These are phyloP conservation scores for Candida awuae DNA, from an alignment of 805 yeast species.

Conservation along the genomic window DNA sequence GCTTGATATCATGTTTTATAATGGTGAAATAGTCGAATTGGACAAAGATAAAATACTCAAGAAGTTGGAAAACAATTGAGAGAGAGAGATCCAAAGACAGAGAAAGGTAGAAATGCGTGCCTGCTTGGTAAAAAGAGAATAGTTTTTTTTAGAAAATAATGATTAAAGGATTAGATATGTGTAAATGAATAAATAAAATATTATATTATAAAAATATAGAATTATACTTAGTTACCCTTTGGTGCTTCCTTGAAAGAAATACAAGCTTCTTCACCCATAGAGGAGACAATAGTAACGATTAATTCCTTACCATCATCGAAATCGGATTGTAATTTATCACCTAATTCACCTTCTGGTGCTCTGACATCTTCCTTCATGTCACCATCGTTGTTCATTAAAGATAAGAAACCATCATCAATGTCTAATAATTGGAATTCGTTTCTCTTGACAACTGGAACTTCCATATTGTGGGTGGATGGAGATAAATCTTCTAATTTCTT, in stretches of 20 bases:
- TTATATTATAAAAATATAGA: constrained; percentile 1
- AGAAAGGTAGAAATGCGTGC: too few relatives aligned
- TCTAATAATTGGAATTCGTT: constrained; percentile 94
- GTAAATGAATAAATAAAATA: constrained; percentile 3
- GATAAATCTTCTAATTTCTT: constrained; percentile 99
- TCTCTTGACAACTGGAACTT: constrained; percentile 96
- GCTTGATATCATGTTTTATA: constrained; percentile 79
- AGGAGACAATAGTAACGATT: constrained; percentile 90
- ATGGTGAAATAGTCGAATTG: constrained; percentile 87
- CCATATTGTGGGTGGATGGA: constrained; percentile 99
- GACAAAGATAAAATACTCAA: constrained; percentile 61
- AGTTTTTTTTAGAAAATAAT: too few relatives aligned
- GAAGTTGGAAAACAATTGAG: constrained; percentile 33
- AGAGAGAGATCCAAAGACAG: too few relatives aligned
- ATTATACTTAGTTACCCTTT: constrained; percentile 34
- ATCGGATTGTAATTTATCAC: constrained; percentile 84
- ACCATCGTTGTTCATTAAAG: constrained; percentile 95
- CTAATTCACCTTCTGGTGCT: constrained; percentile 96
- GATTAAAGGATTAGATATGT: not conserved
- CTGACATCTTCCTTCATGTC: constrained; percentile 98
- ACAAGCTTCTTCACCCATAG: constrained; percentile 99
- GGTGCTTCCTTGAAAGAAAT: constrained; percentile 99
- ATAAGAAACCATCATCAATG: constrained; percentile 96
- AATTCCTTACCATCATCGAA: constrained; percentile 98
- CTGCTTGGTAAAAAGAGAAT: too few relatives aligned